phyloP scores from a whole-genome alignment of 139 green algal genomes.

The Astrephomene gubernaculifera region DNA sequence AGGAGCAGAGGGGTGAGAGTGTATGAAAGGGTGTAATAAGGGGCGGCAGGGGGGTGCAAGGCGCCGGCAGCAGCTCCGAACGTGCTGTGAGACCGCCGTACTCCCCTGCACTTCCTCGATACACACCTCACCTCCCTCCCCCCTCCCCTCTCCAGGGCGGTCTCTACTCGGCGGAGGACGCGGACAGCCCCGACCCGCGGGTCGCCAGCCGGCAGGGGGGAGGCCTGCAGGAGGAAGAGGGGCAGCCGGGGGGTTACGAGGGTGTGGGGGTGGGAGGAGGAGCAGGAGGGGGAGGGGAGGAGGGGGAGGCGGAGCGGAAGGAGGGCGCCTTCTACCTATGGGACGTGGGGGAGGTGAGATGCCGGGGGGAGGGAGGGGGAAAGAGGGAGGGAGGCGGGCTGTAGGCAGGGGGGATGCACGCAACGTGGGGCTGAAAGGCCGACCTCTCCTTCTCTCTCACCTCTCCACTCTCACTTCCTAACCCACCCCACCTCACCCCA shows the following conservation, averaged over 20 bases:
- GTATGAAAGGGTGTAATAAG: too few species aligned
- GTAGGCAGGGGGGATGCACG: background rate
- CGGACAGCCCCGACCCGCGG: slow-evolving; percentile 75
- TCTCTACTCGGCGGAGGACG: slow-evolving; percentile 90
- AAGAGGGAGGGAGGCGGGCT: background rate
- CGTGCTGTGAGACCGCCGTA: too few species aligned
- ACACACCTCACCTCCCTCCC: too few species aligned
- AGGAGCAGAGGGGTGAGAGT: too few species aligned
- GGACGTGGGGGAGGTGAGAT: slow-evolving; percentile 55
- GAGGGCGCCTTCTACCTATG: slow-evolving; percentile 91
- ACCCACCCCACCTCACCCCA: background rate
- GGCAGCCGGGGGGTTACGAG: background rate
- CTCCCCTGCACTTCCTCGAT: too few species aligned
- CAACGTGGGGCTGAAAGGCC: background rate
- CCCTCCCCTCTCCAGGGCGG: too few species aligned
- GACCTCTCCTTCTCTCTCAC: background rate
- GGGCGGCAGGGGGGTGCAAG: too few species aligned
- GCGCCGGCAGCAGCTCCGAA: too few species aligned
- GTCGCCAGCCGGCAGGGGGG: background rate
- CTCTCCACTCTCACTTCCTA: background rate
- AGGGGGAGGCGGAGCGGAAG: slow-evolving; percentile 59
- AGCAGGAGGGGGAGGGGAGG: background rate
- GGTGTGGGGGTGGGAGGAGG: background rate
- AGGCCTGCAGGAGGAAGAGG: background rate
- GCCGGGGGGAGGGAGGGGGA: background rate